phyloP scores from a whole-genome alignment of 2,329 filamentous ascomycete species.

The Fusarium subglutinans region DNA sequence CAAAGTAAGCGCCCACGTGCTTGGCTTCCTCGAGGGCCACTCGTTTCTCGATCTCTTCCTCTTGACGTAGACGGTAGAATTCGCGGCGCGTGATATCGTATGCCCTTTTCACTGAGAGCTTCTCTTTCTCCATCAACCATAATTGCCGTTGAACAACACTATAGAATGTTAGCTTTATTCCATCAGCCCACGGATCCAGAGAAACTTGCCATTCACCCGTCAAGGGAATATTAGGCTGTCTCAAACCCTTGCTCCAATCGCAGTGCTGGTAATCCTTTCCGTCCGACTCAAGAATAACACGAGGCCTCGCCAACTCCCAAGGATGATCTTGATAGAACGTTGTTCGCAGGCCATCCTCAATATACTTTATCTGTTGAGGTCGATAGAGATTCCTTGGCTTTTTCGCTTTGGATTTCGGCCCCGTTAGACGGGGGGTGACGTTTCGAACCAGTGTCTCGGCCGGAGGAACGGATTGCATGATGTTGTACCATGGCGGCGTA shows the following conservation, averaged over 20 bases:
- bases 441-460: constrained; percentile 66
- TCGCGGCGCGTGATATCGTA: constrained; percentile 91
- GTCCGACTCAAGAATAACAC: constrained; percentile 84
- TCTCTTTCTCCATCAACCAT: constrained; percentile 74
- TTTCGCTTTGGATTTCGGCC: constrained; percentile 44
- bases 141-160: constrained; percentile 94
- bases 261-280: constrained; percentile 80
- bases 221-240: constrained; percentile 78
- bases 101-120: constrained; percentile 56
- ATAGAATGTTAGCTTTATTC: constrained; percentile 30
- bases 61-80: constrained; percentile 86
- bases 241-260: constrained; percentile 81
- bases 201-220: constrained; percentile 67
- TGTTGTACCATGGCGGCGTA: constrained; percentile 60
- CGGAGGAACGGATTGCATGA: constrained; percentile 64
- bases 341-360: constrained; percentile 82
- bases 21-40: constrained; percentile 89
- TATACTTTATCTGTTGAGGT: constrained; percentile 79
- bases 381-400: constrained; percentile 80
- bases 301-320: constrained; percentile 93
- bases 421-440: constrained; percentile 58
- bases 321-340: constrained; percentile 94
- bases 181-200: not conserved
- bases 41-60: constrained; percentile 82
- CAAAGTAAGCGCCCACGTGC: constrained; percentile 88